These are phyloP conservation scores for Xylariaceae sp. DNA, from an alignment of 2,329 filamentous ascomycete genomes.

Conservation along the genomic window DNA sequence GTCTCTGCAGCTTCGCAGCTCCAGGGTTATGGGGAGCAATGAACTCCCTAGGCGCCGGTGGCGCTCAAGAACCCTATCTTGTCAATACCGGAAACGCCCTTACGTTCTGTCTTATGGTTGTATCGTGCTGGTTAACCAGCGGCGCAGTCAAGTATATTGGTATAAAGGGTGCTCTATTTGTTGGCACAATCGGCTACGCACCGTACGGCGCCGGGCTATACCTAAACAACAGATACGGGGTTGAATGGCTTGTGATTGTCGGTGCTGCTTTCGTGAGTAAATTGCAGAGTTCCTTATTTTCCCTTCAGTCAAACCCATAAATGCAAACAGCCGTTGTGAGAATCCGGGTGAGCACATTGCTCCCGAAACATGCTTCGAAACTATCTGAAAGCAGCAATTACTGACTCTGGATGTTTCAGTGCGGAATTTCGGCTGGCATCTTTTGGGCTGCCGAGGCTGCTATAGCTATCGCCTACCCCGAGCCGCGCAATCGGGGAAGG, in stretches of 20 bases:
- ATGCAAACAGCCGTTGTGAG: too few species aligned
- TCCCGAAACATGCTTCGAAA: too few species aligned
- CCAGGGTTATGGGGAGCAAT: slow-evolving; percentile 75
- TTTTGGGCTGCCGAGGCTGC: slow-evolving; percentile 79
- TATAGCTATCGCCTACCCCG: slow-evolving; percentile 72
- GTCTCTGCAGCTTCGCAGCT: slow-evolving; percentile 70
- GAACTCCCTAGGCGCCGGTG: slow-evolving; percentile 73
- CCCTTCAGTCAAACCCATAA: too few species aligned
- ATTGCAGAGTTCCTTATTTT: too few species aligned
- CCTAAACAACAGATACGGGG: slow-evolving; percentile 70
- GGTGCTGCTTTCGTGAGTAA: slow-evolving; percentile 68
- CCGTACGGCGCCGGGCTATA: slow-evolving; percentile 73
- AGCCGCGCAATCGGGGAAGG: slow-evolving; percentile 67
- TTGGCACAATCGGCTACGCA: slow-evolving; percentile 73
- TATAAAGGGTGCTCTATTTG: slow-evolving; percentile 70
- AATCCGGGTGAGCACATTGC: too few species aligned
- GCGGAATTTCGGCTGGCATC: slow-evolving; percentile 70
- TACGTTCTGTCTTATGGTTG: slow-evolving; percentile 73
- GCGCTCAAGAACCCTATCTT: slow-evolving; percentile 64
- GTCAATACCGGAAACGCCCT: slow-evolving; percentile 73
- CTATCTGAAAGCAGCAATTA: too few species aligned
- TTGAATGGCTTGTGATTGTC: slow-evolving; percentile 68
- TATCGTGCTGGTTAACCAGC: slow-evolving; percentile 69
- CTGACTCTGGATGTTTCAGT: too few species aligned
- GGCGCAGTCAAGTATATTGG: slow-evolving; percentile 68